phyloP scores from a whole-genome alignment of 1,284 basidiomycete species.

The Rhodotorula sp. region DNA sequence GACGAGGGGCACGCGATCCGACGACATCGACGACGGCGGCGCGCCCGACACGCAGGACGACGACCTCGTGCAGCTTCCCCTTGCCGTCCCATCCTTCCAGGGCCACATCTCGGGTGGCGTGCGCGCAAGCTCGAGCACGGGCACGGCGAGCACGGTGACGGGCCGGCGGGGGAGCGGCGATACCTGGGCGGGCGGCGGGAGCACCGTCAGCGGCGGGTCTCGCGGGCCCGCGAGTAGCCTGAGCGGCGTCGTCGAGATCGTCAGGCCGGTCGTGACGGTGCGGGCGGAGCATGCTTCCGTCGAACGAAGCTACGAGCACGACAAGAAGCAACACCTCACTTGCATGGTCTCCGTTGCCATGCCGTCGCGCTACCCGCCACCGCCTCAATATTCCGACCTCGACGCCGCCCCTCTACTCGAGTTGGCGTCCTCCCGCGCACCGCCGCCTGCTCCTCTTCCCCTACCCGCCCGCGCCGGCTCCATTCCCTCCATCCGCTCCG shows the following conservation, averaged over 20 bases:
- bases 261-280: slow-evolving; percentile 48
- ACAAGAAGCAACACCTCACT: slow-evolving; percentile 51
- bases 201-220: neutral
- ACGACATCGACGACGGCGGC: slow-evolving; percentile 2
- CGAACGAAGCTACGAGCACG: slow-evolving; percentile 45
- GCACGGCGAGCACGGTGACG: neutral
- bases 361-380: slow-evolving; percentile 44
- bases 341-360: slow-evolving; percentile 52
- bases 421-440: neutral
- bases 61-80: slow-evolving; percentile 32
- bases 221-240: neutral
- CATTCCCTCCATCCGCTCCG: slow-evolving; percentile 3
- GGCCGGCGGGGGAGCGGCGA: slow-evolving; percentile 11
- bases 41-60: slow-evolving; percentile 38
- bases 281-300: slow-evolving; percentile 50
- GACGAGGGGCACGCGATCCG: slow-evolving; percentile 30
- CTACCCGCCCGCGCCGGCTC: neutral
- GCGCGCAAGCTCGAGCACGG: slow-evolving; percentile 4
- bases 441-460: neutral
- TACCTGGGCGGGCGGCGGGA: neutral
- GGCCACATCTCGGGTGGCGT: neutral
- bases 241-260: slow-evolving; percentile 12
- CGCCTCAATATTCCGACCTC: neutral
- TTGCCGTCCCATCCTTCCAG: neutral
- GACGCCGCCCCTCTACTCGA: neutral